phyloP scores from a whole-genome alignment of 805 yeast genomes.

The Yarrowia deformans region DNA sequence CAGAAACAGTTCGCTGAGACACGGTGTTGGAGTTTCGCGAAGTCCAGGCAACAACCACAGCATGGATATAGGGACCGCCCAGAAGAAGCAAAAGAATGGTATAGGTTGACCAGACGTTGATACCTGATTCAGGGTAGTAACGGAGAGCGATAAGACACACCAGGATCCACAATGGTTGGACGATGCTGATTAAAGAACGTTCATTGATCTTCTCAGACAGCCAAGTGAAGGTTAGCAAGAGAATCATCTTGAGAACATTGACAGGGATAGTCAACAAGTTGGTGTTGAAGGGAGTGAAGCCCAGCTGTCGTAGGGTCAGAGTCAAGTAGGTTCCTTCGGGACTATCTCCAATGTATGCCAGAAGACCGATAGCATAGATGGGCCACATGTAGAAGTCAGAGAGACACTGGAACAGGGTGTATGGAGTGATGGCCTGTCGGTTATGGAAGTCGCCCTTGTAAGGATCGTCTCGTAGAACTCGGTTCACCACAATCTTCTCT shows the following conservation, averaged over 20 bases:
- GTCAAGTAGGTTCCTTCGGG: conserved; percentile 58
- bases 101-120: conserved; percentile 48
- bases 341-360: conserved; percentile 52
- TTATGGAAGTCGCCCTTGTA: conserved; percentile 69
- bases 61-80: conserved; percentile 55
- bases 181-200: conserved; percentile 37
- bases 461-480: conserved; percentile 69
- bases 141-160: conserved; percentile 40
- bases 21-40: conserved; percentile 69
- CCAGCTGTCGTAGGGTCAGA: conserved; percentile 57
- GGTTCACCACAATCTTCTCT: conserved; percentile 63
- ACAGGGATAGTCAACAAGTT: conserved; percentile 57
- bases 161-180: conserved; percentile 41
- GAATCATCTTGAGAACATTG: conserved; percentile 40
- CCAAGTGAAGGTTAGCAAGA: conserved; percentile 40
- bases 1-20: conserved; percentile 66
- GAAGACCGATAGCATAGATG: conserved; percentile 58
- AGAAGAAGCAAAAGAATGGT: conserved; percentile 46
- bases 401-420: conserved; percentile 54
- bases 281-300: conserved; percentile 61
- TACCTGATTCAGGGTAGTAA: conserved; percentile 42
- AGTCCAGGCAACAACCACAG: conserved; percentile 65
- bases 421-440: conserved; percentile 58
- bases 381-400: conserved; percentile 65
- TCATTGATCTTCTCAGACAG: conserved; percentile 41